A percentile compares a stretch with the other conserved stretches of the same genome.
Evolutionary conservation across 148 eudicot species (phyloP).

Genomic region (Cornus kousa): DNA sequence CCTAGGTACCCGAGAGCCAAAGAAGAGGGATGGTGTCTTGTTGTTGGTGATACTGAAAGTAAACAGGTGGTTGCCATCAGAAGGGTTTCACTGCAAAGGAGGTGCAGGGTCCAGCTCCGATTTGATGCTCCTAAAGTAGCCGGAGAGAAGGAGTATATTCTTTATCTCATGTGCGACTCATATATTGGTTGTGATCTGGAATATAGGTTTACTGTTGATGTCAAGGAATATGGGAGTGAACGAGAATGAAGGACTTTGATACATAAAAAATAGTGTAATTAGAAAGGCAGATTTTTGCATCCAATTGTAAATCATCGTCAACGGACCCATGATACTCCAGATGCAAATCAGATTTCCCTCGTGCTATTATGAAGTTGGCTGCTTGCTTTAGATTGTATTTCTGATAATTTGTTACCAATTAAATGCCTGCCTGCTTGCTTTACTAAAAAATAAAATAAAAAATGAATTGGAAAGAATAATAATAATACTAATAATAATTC

Average conservation of each 20-base stretch:
- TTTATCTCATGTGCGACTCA: conserved; percentile 22
- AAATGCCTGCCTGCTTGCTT: no score
- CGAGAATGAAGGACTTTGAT: background rate
- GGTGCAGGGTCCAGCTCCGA: conserved; percentile 34
- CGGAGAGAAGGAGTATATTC: conserved; percentile 47
- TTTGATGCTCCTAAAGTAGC: conserved; percentile 46
- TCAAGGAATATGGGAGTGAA: conserved; percentile 24
- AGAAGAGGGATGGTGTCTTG: conserved; percentile 86
- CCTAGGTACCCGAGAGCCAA: conserved; percentile 66
- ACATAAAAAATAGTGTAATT: no score
- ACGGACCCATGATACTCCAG: no score
- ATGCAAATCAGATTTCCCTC: no score
- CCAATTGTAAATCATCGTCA: no score
- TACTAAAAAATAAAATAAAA: no score
- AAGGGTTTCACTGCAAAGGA: background rate
- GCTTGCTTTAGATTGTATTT: no score
- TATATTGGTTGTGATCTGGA: background rate
- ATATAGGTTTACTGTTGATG: conserved; percentile 27
- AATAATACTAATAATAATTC: no score
- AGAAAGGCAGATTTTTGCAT: no score
- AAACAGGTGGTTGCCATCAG: conserved; percentile 28
- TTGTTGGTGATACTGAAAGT: conserved; percentile 62
- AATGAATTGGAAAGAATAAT: no score
- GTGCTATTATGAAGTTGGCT: no score
- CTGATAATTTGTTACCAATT: no score